phyloP scores from a whole-genome alignment of 1,284 basidiomycete species.

The Ceratobasidium theobromae region DNA sequence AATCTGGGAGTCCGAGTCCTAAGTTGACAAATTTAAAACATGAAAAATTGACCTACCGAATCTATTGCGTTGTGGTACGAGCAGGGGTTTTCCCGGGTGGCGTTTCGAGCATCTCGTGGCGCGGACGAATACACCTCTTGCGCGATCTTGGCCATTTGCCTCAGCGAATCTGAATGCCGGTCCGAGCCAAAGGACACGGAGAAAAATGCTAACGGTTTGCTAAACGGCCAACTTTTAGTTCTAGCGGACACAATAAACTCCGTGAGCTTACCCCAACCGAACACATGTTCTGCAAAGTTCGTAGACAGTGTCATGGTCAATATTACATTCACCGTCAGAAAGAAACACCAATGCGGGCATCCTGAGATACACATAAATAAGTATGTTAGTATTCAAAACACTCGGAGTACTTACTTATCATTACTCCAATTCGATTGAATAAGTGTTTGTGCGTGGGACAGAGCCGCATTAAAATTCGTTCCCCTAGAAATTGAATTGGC shows the following conservation, averaged over 20 bases:
- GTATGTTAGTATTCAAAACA: not conserved
- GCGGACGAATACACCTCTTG: slow-evolving; percentile 52
- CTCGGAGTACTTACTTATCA: slow-evolving; percentile 49
- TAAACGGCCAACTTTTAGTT: slow-evolving; percentile 37
- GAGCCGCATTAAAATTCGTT: slow-evolving; percentile 53
- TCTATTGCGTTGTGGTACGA: slow-evolving; percentile 57
- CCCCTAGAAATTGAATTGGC: slow-evolving; percentile 44
- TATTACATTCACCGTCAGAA: slow-evolving; percentile 57
- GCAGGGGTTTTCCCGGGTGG: slow-evolving; percentile 46
- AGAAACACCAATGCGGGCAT: slow-evolving; percentile 60
- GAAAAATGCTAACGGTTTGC: slow-evolving; percentile 60
- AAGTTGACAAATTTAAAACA: not conserved
- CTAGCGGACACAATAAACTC: not conserved
- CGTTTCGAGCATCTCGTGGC: slow-evolving; percentile 49
- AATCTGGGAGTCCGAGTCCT: slow-evolving; percentile 51
- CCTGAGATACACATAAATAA: slow-evolving; percentile 45
- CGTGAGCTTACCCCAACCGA: slow-evolving; percentile 50
- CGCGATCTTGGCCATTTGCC: slow-evolving; percentile 57
- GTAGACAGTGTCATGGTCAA: slow-evolving; percentile 50
- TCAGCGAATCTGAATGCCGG: slow-evolving; percentile 43
- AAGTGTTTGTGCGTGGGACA: slow-evolving; percentile 44
- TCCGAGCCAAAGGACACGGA: slow-evolving; percentile 57
- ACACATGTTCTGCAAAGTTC: slow-evolving; percentile 52
- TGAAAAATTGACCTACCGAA: slow-evolving; percentile 48
- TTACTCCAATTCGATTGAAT: slow-evolving; percentile 57